These are phyloP conservation scores for Blastocystis sp. DNA, from an alignment of 352 stramenopile genomes.

Conservation along the genomic window DNA sequence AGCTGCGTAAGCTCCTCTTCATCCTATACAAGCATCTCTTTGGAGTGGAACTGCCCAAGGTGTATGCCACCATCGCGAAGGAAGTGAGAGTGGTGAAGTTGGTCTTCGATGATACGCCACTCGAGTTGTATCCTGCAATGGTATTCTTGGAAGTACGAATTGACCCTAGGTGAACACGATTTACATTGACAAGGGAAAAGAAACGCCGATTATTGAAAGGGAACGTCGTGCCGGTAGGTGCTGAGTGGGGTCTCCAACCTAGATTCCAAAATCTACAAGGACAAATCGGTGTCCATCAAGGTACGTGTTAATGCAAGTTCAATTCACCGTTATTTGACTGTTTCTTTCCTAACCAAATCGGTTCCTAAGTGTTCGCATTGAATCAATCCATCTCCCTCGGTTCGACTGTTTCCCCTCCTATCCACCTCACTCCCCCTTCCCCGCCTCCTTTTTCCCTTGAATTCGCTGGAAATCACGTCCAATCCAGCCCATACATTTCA, in stretches of 20 bases:
- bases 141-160: neutral
- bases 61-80: neutral
- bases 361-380: too few species aligned
- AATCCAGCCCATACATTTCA: too few species aligned
- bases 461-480: too few species aligned
- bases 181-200: constrained; percentile 29
- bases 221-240: neutral
- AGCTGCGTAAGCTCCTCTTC: constrained; percentile 20
- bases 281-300: neutral
- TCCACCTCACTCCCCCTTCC: too few species aligned
- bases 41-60: neutral
- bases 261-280: neutral
- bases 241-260: neutral
- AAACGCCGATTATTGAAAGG: constrained; percentile 29
- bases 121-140: constrained; percentile 15
- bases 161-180: constrained; percentile 18
- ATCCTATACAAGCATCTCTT: constrained; percentile 30
- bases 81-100: neutral
- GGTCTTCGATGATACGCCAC: neutral
- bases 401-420: too few species aligned
- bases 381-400: too few species aligned
- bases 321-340: too few species aligned
- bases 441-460: too few species aligned
- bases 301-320: too few species aligned
- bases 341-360: too few species aligned